Base-by-base conservation (phyloP, 306 rosid genomes). In the Rubus idaeus region DNA sequence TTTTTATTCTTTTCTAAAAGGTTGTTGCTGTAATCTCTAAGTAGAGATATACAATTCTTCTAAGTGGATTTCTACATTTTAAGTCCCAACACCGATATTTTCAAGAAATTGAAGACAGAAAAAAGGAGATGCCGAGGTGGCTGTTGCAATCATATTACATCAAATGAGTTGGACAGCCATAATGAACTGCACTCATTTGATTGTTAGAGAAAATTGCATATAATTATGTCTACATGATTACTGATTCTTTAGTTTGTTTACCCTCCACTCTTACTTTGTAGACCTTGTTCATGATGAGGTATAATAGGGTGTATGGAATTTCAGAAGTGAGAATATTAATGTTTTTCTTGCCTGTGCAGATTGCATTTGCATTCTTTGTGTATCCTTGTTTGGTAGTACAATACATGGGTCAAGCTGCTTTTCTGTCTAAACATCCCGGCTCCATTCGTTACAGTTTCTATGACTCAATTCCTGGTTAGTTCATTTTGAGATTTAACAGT, bases 361-460 rank as follows among this genome's bases (percentile, higher is more conserved):
- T 90, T 85, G 94, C 97, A 8, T 92, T 92, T 86, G 88, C 90
- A 17, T 82, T 89, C 69, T 72, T 89, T 77, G 78, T 90, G 71
- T 92, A 89, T 85, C 97, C 97, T 67, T 92, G 96, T 86, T 82
- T 92, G 90, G 96, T 92, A 11, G 83, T 90, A 53, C 97, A 92
- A 78, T 92, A 92, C 90, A 87, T 92, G 93, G 97, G 97, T 75
- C 97, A 92, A 78, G 96, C 96, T 83, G 97, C 97, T 73, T 90
- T 87, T 87, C 80, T 92, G 45, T 92, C 96, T 75, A 86, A 79
- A 82, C 79, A 92, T 81, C 80, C 75, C 10, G 7, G 50, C 5
- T 75, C 80, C 69, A 70, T 89, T 60, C 74, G 67, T 50, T 73
- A 73, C 79, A 87, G 88, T 79, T 92, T 92, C 69, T 92, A 86